phyloP scores from a whole-genome alignment of 495 filamentous ascomycete species.

The Chaetomium fimeti region DNA sequence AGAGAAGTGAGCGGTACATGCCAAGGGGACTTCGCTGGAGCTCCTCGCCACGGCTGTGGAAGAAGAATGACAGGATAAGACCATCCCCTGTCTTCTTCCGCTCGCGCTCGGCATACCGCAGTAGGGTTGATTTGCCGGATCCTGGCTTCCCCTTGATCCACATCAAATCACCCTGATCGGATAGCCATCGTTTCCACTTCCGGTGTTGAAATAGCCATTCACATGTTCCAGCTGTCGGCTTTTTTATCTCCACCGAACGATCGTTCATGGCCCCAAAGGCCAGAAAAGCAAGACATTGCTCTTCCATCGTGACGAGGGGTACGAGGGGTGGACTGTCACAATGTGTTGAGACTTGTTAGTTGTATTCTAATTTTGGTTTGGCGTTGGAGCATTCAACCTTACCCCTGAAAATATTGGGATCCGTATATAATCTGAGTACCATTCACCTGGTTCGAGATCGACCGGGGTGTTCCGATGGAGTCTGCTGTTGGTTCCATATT shows the following conservation, averaged over 20 bases:
- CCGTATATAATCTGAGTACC: not conserved
- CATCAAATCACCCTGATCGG: not conserved
- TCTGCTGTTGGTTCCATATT: not conserved
- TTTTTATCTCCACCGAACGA: not conserved
- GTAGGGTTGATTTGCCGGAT: not conserved
- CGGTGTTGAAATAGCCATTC: not conserved
- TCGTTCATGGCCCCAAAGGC: not conserved
- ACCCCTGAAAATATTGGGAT: not conserved
- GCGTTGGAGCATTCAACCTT: not conserved
- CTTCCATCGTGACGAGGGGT: not conserved
- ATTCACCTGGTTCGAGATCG: not conserved
- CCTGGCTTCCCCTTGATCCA: constrained; percentile 3
- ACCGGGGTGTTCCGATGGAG: not conserved
- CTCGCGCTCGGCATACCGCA: not conserved
- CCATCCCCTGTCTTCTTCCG: not conserved
- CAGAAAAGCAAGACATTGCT: not conserved
- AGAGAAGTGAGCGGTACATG: not conserved
- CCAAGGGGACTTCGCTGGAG: not conserved
- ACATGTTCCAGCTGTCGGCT: not conserved
- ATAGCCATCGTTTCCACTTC: not conserved
- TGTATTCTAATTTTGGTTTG: not conserved
- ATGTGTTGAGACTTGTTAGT: not conserved
- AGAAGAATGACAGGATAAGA: not conserved
- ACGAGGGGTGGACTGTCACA: not conserved
- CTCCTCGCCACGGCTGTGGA: not conserved